A percentile compares a stretch with the other conserved stretches of the same genome.
Conservation (phyloP, 331 rosid genomes). For the Rhamnella rubrinervis region DNA sequence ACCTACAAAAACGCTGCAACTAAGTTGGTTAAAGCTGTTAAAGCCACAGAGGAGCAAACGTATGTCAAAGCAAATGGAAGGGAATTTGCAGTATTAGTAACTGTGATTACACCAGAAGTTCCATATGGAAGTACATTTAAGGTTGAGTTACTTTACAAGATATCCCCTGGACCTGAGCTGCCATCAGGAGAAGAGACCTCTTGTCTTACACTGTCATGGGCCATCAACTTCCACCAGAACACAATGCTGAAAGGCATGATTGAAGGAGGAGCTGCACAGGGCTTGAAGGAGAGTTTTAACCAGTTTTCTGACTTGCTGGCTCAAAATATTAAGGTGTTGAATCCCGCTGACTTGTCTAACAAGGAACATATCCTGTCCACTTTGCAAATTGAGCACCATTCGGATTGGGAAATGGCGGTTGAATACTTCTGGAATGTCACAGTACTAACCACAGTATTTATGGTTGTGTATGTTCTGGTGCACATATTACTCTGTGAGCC, state of each 20-base stretch:
- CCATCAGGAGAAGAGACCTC: conserved; percentile 58
- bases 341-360: conserved; percentile 34
- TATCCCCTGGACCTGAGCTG: conserved; percentile 55
- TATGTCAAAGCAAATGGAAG: conserved; percentile 56
- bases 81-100: conserved; percentile 54
- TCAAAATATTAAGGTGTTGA: conserved; percentile 42
- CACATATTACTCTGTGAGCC: conserved; percentile 62
- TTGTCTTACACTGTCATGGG: conserved; percentile 70
- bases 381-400: conserved; percentile 47
- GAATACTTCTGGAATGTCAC: conserved; percentile 67
- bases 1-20: conserved; percentile 63
- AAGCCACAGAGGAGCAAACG: conserved; percentile 79
- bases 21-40: conserved; percentile 60
- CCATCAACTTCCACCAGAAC: conserved; percentile 59
- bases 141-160: conserved; percentile 79
- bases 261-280: conserved; percentile 70
- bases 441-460: conserved; percentile 45
- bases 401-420: conserved; percentile 58
- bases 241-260: conserved; percentile 85
- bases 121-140: conserved; percentile 76
- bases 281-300: conserved; percentile 68
- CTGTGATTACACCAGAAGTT: conserved; percentile 74
- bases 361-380: conserved; percentile 54
- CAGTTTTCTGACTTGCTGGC: conserved; percentile 52
- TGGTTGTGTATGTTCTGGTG: conserved; percentile 53